phyloP scores from a whole-genome alignment of 1,284 basidiomycete species.

The Amylostereum chailletii region DNA sequence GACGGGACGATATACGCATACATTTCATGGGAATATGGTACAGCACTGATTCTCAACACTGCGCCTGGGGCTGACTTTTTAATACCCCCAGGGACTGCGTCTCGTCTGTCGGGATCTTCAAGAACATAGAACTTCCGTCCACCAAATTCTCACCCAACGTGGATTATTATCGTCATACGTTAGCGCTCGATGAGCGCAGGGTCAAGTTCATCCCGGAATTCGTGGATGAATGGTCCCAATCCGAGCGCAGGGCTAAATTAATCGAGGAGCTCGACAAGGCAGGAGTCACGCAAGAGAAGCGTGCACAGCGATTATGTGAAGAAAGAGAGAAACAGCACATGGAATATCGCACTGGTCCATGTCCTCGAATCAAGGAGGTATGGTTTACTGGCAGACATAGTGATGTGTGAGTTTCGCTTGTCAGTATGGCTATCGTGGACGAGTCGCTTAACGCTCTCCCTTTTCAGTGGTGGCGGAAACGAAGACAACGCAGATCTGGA shows the following conservation, averaged over 20 bases:
- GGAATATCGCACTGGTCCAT: neutral
- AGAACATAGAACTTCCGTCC: neutral
- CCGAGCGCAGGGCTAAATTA: neutral
- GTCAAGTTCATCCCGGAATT: slow-evolving; percentile 1
- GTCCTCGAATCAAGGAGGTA: slow-evolving; percentile 1
- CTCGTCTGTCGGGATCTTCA: neutral
- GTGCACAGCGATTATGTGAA: too few relatives aligned
- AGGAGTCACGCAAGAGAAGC: too few relatives aligned
- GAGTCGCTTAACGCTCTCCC: neutral
- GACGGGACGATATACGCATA: neutral
- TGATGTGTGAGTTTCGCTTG: slow-evolving; percentile 1
- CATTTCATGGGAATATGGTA: neutral
- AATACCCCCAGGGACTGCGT: neutral
- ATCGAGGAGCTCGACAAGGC: neutral
- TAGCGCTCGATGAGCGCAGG: neutral
- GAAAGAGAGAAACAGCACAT: too few relatives aligned
- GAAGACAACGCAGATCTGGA: neutral
- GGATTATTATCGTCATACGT: neutral
- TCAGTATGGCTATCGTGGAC: neutral
- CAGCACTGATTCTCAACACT: neutral
- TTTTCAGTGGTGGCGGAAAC: neutral
- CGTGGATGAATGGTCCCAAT: neutral
- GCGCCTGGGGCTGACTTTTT: neutral
- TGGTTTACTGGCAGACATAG: slow-evolving; percentile 4
- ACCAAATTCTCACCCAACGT: neutral